Conservation (phyloP, 108 stramenopile genomes). For the Nitzschia putrida region DNA sequence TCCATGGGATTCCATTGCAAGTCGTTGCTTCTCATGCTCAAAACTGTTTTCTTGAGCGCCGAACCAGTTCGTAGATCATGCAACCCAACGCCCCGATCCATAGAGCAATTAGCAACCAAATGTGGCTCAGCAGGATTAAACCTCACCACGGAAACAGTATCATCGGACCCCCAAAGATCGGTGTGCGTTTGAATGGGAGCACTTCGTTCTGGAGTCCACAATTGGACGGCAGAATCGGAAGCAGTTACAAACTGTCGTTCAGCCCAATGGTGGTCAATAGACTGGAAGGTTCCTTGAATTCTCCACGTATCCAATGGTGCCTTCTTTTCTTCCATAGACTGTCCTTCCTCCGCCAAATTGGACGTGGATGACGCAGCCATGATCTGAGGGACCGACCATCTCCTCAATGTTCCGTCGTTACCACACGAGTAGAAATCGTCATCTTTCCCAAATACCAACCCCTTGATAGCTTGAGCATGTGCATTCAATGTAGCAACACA, state of each 20-base stretch:
- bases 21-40: slow-evolving; percentile 91
- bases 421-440: slow-evolving; percentile 88
- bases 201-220: slow-evolving; percentile 89
- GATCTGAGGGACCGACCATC: slow-evolving; percentile 54
- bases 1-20: slow-evolving; percentile 99
- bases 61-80: slow-evolving; percentile 88
- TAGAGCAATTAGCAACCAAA: slow-evolving; percentile 87
- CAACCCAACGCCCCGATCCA: slow-evolving; percentile 91
- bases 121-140: slow-evolving; percentile 95
- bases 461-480: slow-evolving; percentile 70
- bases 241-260: slow-evolving; percentile 85
- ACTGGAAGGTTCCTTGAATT: slow-evolving; percentile 73
- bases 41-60: slow-evolving; percentile 89
- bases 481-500: slow-evolving; percentile 78
- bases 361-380: slow-evolving; percentile 20
- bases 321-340: background rate
- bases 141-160: slow-evolving; percentile 86
- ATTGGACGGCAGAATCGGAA: slow-evolving; percentile 84
- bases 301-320: slow-evolving; percentile 54
- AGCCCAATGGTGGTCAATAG: slow-evolving; percentile 95
- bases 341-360: slow-evolving; percentile 16
- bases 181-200: slow-evolving; percentile 77
- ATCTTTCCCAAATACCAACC: slow-evolving; percentile 67
- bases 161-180: slow-evolving; percentile 92
- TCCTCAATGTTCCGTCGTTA: slow-evolving; percentile 86